Base-by-base conservation (phyloP, 2,329 filamentous ascomycete species). In the Phyllosticta ampelicida region DNA sequence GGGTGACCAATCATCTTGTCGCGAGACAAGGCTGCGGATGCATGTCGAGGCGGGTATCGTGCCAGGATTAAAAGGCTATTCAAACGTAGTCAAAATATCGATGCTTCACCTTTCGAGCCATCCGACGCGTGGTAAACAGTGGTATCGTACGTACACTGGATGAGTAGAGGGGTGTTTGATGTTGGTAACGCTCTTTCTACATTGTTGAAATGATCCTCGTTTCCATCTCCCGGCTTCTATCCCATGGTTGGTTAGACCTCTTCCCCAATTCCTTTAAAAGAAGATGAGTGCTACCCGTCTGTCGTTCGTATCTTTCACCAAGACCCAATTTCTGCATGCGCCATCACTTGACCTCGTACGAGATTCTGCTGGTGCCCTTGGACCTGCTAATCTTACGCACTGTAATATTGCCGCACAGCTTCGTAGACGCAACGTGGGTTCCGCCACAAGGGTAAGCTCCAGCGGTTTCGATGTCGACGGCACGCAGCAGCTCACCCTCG, bases 361-460 rank as follows among this genome's bases (percentile, higher is more conserved):
- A 58, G 19, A 58, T 18, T 20, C 55, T 58, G 26, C 55, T 58
- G 20, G 11, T 36, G 29, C 56, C 51, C 2, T 54, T 59, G 13
- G 26, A 36, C 48, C 56, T 48, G 20, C 56, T 59, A 19, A 59
- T 54, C 28, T 59, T 59, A 44, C 56, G 55, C 20, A 58, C 55
- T 5, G 19, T 49, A n/a, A 58, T 49, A 11, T 49, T 53, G 11
- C 55, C 55, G 6, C 55, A 58, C 19, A 58, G 36, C 55, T 54
- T 59, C 13, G 51, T 54, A 4, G 44, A 78, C 28, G 79, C 74
- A 3, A 89, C 86, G 74, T 90, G 87, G 23, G 86, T 90, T 0
- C 86, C 86, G 8, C 86, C 87, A 68, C 87, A 90, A 1, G 86
- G 86, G 73, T 90, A 89, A 23, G 79, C 79, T 63, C 86, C 87